Evolutionary conservation across 2,329 filamentous ascomycete genomes (phyloP).

Genomic region (Aspergillus ochraceoroseus): DNA sequence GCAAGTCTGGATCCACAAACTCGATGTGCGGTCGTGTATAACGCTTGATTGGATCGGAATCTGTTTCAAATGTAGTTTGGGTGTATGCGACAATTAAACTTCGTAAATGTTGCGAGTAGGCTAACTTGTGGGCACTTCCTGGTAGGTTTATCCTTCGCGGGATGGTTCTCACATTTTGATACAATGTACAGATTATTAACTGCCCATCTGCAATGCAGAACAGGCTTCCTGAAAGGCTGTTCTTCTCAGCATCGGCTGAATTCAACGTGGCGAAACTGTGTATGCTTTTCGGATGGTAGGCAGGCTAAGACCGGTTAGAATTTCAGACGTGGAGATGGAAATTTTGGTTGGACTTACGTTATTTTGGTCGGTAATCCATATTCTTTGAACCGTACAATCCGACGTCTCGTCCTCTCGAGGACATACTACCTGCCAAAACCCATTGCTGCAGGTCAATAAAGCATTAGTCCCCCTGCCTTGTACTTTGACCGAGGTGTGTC

Average conservation of each 20-base stretch:
- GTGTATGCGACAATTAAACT: conserved; percentile 50
- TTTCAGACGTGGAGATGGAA: neutral
- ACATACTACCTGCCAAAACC: conserved; percentile 38
- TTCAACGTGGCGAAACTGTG: conserved; percentile 37
- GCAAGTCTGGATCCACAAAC: conserved; percentile 38
- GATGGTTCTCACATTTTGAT: conserved; percentile 40
- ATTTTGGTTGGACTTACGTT: conserved; percentile 29
- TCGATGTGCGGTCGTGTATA: conserved; percentile 35
- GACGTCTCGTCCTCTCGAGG: conserved; percentile 20
- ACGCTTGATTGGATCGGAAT: conserved; percentile 28
- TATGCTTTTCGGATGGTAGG: conserved; percentile 36
- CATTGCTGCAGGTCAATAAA: conserved; percentile 36
- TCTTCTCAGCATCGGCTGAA: conserved; percentile 18
- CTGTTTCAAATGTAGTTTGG: conserved; percentile 25
- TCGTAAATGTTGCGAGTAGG: conserved; percentile 45
- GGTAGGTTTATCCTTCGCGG: conserved; percentile 39
- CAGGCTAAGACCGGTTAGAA: conserved; percentile 30
- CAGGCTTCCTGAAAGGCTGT: conserved; percentile 40
- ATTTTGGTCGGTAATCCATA: conserved; percentile 43
- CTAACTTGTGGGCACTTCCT: conserved; percentile 42
- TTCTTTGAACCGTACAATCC: conserved; percentile 31
- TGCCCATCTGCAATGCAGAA: conserved; percentile 47
- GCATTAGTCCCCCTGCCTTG: conserved; percentile 29
- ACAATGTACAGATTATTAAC: conserved; percentile 47
- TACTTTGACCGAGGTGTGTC: conserved; percentile 37